Evolutionary conservation across 805 yeast species (phyloP), one percentile per base, ranked within the genome.

Genomic region (Nakazawaea ernobii): DNA sequence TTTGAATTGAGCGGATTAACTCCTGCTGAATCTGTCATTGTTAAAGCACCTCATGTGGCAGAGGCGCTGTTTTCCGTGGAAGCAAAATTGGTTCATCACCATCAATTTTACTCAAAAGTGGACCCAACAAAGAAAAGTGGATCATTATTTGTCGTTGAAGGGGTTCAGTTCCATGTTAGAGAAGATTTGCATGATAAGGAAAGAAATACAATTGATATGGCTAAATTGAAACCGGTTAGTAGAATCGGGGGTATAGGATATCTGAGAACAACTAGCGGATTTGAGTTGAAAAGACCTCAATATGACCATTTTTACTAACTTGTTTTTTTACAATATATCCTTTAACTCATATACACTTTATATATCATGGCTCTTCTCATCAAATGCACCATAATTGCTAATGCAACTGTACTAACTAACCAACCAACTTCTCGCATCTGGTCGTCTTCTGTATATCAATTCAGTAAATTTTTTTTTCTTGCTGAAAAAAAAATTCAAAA

Each of bases 51-150:
- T 7, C 78, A 73, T 54, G 86, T 82, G 5, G 80, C 78, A 0
- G 86, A 82, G 51, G 71, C 80, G 40, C 83, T 80, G 5, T 79
- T 82, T 55, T 72, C 80, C 7, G 54, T 81, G 11, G 87, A 81
- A 58, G 77, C 74, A 29, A 79, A 73, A 56, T 61, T 79, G 35
- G 49, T 77, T 14, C 63, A 66, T 37, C 49, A 57, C 4, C 77
- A 75, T 52, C 71, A 71, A 10, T 74, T 75, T 71, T 61, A 51
- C 15, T 71, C 82, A 4, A 69, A 66, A 46, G 41, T 39, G 6
- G 67, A 67, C 42, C 70, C 74, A 1, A 46, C 52, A 1, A 59
- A 49, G 32, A 51, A 46, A 8, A 62, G 74, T 1, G 76, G 79
- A 3, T 63, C 68, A 0, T 53, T 73, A 15, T 55, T 64, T 11